These are phyloP conservation scores for Apiospora malaysiana DNA, from an alignment of 2,329 filamentous ascomycete species.

Conservation along the genomic window DNA sequence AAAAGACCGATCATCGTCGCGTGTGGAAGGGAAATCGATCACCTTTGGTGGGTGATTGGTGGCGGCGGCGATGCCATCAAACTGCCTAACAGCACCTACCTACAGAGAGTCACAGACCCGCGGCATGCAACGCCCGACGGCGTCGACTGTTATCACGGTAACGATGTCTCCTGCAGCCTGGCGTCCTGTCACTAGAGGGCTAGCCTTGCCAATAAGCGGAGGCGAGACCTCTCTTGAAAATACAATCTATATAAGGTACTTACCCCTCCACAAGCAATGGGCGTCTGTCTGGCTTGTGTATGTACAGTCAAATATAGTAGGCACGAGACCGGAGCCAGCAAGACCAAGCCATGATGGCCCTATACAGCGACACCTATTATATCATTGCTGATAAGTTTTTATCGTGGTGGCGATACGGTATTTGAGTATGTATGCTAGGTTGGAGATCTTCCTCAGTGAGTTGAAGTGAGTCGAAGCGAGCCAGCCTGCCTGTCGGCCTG, in stretches of 20 bases:
- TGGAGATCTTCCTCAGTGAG: no score
- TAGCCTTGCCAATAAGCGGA: not conserved
- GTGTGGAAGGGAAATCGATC: not conserved
- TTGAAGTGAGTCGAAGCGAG: no score
- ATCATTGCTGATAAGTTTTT: no score
- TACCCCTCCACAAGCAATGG: not conserved
- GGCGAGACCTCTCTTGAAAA: not conserved
- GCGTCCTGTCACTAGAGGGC: not conserved
- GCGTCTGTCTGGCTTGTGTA: not conserved
- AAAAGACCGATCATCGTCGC: not conserved
- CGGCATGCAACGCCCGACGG: not conserved
- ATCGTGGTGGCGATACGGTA: no score
- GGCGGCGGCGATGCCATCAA: not conserved
- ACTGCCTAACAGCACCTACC: not conserved
- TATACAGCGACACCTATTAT: no score
- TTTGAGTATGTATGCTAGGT: no score
- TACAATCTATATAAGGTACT: not conserved
- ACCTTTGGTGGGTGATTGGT: not conserved
- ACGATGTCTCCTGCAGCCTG: not conserved
- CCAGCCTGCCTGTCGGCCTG: not conserved
- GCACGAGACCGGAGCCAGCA: no score
- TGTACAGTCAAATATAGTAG: no score
- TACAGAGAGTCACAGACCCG: no score
- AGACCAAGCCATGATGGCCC: no score
- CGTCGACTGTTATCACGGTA: not conserved